Base-by-base conservation (phyloP, 2,329 filamentous ascomycete species). In the Diaporthe destruens region DNA sequence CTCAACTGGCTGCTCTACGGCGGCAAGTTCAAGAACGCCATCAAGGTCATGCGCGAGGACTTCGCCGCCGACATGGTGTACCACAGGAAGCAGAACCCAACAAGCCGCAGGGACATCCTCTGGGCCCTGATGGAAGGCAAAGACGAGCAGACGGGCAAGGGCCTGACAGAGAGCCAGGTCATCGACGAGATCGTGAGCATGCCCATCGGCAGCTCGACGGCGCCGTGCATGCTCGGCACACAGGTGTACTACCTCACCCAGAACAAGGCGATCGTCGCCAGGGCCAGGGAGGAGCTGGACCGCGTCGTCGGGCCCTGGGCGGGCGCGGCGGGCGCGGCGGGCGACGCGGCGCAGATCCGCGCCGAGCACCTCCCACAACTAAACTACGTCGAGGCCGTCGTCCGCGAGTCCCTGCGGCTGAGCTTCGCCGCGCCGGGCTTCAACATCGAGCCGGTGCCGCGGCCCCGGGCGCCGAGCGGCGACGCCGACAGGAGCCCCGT, bases 111-210 rank as follows among this genome's bases (percentile, higher is more conserved):
- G 59, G 91, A 93, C 76, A 76, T 93, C 36, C 84, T 93, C 11
- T 84, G 90, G 66, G 86, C 87, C 3, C 83, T 94, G 78, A 79
- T 93, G 72, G 85, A 87, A 70, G 86, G 83, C 16, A 86, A 84
- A 53, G 92, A 94, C 75, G 87, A 89, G 0, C 85, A 91, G 77
- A 92, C 91, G 0, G 89, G 89, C 36, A 83, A 86, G 72, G 81
- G 81, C 2, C 83, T 94, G 75, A 86, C 82, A 6, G 87, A 92
- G 6, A 87, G 87, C 12, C 88, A 89, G 73, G 86, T 93, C 63
- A 85, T 92, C 61, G 90, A 93, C 79, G 91, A 94, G 79, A 90
- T 94, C 75, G 88, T 93, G 69, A 87, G 88, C 2, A 92, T 93
- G 84, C 87, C 92, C 53, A 90, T 90, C 67, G 89, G 87, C 5